Conservation (phyloP, 2,329 filamentous ascomycete genomes). For the Colletotrichum theobromicola region DNA sequence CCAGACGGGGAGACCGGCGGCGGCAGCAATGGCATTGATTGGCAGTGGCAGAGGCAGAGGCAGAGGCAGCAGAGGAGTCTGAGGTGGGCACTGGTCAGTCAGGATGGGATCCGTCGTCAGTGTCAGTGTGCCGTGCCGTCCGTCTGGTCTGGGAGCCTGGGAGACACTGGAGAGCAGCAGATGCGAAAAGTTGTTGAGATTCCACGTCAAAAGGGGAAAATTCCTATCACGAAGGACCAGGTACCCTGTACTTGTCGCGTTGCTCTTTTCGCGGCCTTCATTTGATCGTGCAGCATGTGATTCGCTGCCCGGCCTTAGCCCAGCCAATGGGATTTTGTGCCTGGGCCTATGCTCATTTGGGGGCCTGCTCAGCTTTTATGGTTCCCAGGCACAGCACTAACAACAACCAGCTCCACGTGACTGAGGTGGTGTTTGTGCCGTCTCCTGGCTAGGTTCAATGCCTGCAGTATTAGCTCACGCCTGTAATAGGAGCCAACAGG, state of each 20-base stretch:
- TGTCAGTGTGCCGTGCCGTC: not conserved
- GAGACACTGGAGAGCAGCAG: not conserved
- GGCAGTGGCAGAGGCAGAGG: not conserved
- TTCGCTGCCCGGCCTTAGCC: slow-evolving; percentile 4
- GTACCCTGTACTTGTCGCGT: slow-evolving; percentile 19
- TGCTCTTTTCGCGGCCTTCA: slow-evolving; percentile 11
- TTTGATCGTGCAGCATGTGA: slow-evolving; percentile 23
- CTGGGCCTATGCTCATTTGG: slow-evolving; percentile 19
- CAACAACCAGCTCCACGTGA: not conserved
- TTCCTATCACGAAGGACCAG: slow-evolving; percentile 19
- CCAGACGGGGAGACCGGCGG: slow-evolving; percentile 1
- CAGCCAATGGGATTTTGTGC: slow-evolving; percentile 4
- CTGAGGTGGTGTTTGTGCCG: not conserved
- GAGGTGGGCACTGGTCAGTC: not conserved
- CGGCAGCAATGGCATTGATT: not conserved
- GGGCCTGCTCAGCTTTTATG: not conserved
- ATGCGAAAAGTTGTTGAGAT: slow-evolving; percentile 25
- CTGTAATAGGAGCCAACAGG: not conserved
- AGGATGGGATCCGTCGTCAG: not conserved
- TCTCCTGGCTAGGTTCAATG: not conserved
- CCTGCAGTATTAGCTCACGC: not conserved
- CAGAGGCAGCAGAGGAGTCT: not conserved
- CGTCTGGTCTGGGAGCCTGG: not conserved
- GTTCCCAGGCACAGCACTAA: not conserved
- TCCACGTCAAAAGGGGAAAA: slow-evolving; percentile 25